Percentiles rank a stretch among this genome's conserved stretches.
Conservation (phyloP, 179 eudicot species). For the Beta lomatogona region DNA sequence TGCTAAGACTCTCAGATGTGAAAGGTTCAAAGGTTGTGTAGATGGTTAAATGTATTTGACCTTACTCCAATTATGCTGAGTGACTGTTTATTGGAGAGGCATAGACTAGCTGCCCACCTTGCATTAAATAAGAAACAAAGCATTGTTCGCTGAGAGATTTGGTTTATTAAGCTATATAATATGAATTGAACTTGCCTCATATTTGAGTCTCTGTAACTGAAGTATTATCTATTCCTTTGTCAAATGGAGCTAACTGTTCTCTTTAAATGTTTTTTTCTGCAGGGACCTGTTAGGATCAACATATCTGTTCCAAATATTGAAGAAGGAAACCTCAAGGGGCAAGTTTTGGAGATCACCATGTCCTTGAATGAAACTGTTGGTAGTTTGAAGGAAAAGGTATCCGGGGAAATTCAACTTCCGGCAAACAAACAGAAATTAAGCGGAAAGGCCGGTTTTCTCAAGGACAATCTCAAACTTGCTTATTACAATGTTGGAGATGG, state of each 20-base stretch:
- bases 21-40: too few species aligned
- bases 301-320: slow-evolving; percentile 85
- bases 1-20: too few species aligned
- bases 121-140: too few species aligned
- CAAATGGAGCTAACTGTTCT: slow-evolving; percentile 1
- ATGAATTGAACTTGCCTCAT: background rate
- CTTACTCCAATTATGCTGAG: background rate
- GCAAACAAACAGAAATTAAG: slow-evolving; percentile 94
- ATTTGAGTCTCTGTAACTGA: background rate
- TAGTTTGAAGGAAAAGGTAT: slow-evolving; percentile 86
- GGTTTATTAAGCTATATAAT: too few species aligned
- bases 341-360: slow-evolving; percentile 78
- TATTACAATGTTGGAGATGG: slow-evolving; percentile 79
- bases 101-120: too few species aligned
- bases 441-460: slow-evolving; percentile 95
- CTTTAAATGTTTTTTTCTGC: slow-evolving; percentile 30
- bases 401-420: slow-evolving; percentile 96
- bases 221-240: background rate
- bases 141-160: too few species aligned
- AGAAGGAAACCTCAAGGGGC: slow-evolving; percentile 95
- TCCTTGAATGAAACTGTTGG: slow-evolving; percentile 81
- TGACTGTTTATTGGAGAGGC: background rate
- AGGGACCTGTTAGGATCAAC: slow-evolving; percentile 81
- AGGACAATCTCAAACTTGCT: slow-evolving; percentile 92
- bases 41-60: too few species aligned